Evolutionary conservation across 495 filamentous ascomycete species (phyloP).

Genomic region (Penicillium desertorum): DNA sequence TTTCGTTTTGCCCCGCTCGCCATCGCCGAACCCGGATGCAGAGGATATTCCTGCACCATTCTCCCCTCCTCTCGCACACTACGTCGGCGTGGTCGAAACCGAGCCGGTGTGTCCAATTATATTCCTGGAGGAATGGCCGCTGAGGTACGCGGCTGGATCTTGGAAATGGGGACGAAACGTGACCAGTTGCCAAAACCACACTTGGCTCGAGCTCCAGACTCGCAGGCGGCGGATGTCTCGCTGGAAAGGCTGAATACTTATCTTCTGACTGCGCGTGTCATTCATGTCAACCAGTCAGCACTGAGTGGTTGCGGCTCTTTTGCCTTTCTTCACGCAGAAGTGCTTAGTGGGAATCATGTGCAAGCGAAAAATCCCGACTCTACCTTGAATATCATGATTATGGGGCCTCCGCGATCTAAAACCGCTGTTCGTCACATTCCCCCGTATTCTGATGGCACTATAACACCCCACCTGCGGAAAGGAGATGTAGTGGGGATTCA

Average conservation of each 20-base stretch:
- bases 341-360: background rate
- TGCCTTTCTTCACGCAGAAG: constrained; percentile 30
- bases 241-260: constrained; percentile 21
- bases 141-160: constrained; percentile 44
- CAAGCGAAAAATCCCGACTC: background rate
- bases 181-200: constrained; percentile 20
- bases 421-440: constrained; percentile 3
- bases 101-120: constrained; percentile 27
- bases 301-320: constrained; percentile 33
- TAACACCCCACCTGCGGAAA: constrained; percentile 9
- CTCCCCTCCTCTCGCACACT: constrained; percentile 40
- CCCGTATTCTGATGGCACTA: background rate
- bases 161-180: constrained; percentile 42
- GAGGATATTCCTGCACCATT: constrained; percentile 41
- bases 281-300: constrained; percentile 18
- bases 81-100: constrained; percentile 32
- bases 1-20: constrained; percentile 44
- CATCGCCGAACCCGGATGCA: constrained; percentile 29
- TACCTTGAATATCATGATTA: constrained; percentile 31
- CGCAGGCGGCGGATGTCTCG: background rate
- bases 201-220: background rate
- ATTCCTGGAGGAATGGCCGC: constrained; percentile 45
- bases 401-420: constrained; percentile 32
- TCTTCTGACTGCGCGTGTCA: constrained; percentile 24
- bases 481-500: constrained; percentile 35